Evolutionary conservation across 1,139 yeast genomes (phyloP).

Genomic region (Protomyces lactucae-debilis): DNA sequence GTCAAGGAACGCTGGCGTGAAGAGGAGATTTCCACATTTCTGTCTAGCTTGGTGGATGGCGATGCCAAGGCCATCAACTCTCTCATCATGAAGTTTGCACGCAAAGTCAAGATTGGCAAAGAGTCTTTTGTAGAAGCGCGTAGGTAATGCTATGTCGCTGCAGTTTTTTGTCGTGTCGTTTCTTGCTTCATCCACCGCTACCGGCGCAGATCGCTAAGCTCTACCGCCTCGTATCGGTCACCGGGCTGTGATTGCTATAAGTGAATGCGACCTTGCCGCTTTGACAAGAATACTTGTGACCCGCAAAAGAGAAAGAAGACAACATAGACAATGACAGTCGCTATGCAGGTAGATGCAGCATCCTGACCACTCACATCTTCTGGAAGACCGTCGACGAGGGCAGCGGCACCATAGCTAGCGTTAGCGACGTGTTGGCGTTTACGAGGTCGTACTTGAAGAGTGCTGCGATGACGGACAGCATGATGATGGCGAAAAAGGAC

Average conservation of each 20-base stretch:
- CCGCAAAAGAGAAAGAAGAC: slow-evolving; percentile 25
- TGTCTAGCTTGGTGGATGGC: slow-evolving; percentile 6
- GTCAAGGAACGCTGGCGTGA: slow-evolving; percentile 19
- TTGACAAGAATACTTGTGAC: slow-evolving; percentile 11
- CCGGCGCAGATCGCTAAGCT: neutral
- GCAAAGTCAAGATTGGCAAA: slow-evolving; percentile 20
- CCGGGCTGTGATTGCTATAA: slow-evolving; percentile 21
- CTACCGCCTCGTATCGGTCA: slow-evolving; percentile 1
- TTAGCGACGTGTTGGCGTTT: neutral
- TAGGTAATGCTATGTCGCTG: neutral
- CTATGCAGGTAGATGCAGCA: slow-evolving; percentile 33
- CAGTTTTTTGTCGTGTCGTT: neutral
- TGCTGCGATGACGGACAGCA: slow-evolving; percentile 75
- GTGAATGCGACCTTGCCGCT: slow-evolving; percentile 15
- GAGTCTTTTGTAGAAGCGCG: slow-evolving; percentile 15
- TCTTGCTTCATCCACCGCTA: neutral
- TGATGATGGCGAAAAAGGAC: slow-evolving; percentile 85
- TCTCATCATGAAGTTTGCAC: slow-evolving; percentile 18
- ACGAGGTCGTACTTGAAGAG: slow-evolving; percentile 55
- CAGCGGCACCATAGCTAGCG: slow-evolving; percentile 44
- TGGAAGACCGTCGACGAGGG: slow-evolving; percentile 43
- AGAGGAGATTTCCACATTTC: slow-evolving; percentile 6
- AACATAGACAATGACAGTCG: slow-evolving; percentile 25
- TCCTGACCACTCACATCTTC: slow-evolving; percentile 55
- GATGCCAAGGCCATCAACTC: slow-evolving; percentile 6